Evolutionary conservation across 2,329 filamentous ascomycete species (phyloP), one percentile per base, ranked within the genome.

Genomic region (Aspergillus unguis): DNA sequence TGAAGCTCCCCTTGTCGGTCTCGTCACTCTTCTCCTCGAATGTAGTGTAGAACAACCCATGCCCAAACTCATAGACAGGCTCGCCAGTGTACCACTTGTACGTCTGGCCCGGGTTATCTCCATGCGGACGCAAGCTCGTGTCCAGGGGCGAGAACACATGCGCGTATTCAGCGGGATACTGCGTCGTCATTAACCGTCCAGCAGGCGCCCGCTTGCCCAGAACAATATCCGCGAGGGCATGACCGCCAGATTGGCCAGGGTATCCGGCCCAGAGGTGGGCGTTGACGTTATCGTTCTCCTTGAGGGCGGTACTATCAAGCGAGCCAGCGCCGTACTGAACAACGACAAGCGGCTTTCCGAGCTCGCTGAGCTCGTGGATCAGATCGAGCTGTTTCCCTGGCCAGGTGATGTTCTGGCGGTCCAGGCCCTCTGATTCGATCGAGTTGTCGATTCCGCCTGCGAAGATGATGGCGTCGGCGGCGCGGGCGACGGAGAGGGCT

Each of bases 201-300:
- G 74, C 73, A 0, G 72, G 71, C 1, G 69, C 65, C n/a, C 65
- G 64, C 43, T 70, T 71, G 9, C 73, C 74, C 1, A 66, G 68
- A n/a, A 77, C 60, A 26, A 76, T 69, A 43, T 77, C 74, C 32
- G 71, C 54, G 10, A 77, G 59, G 1, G 74, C 74, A 9, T 62
- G 62, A 1, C 74, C 74, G 6, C 75, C 74, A 3, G 70, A 71
- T 52, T 77, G 74, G 17, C 74, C 73, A 0, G 74, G 74, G 52
- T 77, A 76, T 7, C 72, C 74, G 40, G 68, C 71, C 74, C 75
- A 77, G 23, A 77, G 44, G 4, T 77, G 58, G 5, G 74, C 65
- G 31, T 69, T 70, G 51, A 77, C 68, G 11, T 74, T 71, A 6
- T 65, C 53, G 58, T 74, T 75, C 5, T 49, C 41, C 40, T 74